Conservation (phyloP, 768 basidiomycete species). For the Leucosporidium yakuticum region DNA sequence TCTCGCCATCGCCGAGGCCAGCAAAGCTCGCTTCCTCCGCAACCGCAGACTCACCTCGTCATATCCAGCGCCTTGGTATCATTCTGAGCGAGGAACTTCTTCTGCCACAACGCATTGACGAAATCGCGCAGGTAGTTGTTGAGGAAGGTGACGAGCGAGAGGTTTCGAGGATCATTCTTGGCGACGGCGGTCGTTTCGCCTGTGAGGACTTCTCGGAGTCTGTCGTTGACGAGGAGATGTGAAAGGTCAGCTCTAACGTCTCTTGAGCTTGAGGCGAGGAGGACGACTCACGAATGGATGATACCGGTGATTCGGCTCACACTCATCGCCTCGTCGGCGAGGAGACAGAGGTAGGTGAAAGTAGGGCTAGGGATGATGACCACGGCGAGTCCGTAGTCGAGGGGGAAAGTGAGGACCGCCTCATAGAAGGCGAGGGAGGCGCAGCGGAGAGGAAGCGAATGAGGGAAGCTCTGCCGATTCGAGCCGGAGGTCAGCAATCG, state of each 20-base stretch:
- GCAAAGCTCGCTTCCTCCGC: not conserved
- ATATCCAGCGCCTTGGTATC: not conserved
- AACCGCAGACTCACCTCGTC: not conserved
- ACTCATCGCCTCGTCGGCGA: slow-evolving; percentile 5
- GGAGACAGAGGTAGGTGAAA: slow-evolving; percentile 7
- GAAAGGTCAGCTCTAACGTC: not conserved
- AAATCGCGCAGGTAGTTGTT: slow-evolving; percentile 16
- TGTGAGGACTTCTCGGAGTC: slow-evolving; percentile 22
- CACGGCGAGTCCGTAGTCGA: slow-evolving; percentile 9
- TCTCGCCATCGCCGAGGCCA: not conserved
- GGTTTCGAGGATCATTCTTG: not conserved
- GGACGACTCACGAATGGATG: not conserved
- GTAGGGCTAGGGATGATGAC: slow-evolving; percentile 5
- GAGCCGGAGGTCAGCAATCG: not conserved
- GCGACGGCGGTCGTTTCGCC: slow-evolving; percentile 7
- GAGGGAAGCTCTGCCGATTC: not conserved
- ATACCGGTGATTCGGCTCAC: slow-evolving; percentile 20
- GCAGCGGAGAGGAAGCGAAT: slow-evolving; percentile 3
- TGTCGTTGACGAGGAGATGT: not conserved
- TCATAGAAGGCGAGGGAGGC: slow-evolving; percentile 19
- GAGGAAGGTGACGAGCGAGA: slow-evolving; percentile 7
- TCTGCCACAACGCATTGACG: slow-evolving; percentile 16
- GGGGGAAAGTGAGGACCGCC: slow-evolving; percentile 6
- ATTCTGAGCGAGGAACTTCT: not conserved
- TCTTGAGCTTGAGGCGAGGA: not conserved